phyloP scores from a whole-genome alignment of 2,329 filamentous ascomycete species.

The Stagonosporopsis chrysanthemi region DNA sequence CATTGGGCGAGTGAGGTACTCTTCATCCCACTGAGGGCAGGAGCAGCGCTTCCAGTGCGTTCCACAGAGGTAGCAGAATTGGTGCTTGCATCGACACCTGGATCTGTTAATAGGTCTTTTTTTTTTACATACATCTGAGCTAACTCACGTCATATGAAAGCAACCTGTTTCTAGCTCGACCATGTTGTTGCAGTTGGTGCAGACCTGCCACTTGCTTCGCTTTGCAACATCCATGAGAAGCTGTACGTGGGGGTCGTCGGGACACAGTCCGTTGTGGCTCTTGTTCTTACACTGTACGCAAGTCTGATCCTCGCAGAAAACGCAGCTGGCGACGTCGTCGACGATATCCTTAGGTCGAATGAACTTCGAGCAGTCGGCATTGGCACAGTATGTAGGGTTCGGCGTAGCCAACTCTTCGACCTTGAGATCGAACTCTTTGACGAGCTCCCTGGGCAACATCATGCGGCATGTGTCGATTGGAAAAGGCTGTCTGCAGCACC shows the following conservation, averaged over 20 bases:
- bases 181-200: conserved; percentile 27
- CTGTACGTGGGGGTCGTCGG: conserved; percentile 23
- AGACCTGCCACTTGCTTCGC: conserved; percentile 29
- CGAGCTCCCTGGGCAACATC: conserved; percentile 15
- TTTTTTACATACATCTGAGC: no score
- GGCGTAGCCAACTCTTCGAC: conserved; percentile 28
- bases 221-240: conserved; percentile 25
- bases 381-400: conserved; percentile 27
- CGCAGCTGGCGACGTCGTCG: conserved; percentile 18
- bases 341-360: conserved; percentile 19
- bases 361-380: conserved; percentile 23
- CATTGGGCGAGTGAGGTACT: not conserved
- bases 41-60: conserved; percentile 23
- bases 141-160: conserved; percentile 27
- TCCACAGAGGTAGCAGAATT: conserved; percentile 34
- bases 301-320: conserved; percentile 19
- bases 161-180: conserved; percentile 26
- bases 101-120: no score
- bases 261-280: conserved; percentile 22
- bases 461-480: conserved; percentile 19
- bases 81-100: conserved; percentile 23
- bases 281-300: conserved; percentile 25
- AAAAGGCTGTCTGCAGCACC: conserved; percentile 29
- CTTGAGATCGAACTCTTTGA: conserved; percentile 25
- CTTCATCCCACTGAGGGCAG: conserved; percentile 18